Evolutionary conservation across 2,329 filamentous ascomycete genomes (phyloP), one percentile per base, ranked within the genome.

Genomic region (Calonectria fujianensis): DNA sequence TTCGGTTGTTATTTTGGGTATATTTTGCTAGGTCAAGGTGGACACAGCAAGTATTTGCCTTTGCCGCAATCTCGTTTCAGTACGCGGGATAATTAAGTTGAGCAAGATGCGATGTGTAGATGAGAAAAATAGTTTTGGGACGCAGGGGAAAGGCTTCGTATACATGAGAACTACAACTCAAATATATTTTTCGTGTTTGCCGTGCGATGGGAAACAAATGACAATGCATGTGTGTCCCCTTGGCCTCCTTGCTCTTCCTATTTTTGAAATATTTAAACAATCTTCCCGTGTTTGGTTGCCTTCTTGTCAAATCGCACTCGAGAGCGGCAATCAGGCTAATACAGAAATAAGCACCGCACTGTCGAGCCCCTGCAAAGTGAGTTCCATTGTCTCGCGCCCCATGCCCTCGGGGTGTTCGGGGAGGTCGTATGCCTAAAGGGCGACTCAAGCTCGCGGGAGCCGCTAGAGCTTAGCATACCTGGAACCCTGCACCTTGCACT

Each of bases 361-460:
- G 29, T 45, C 27, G 35, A 48, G 39, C 35, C 39, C 59, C 61
- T 54, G 31, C 39, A 16, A 31, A 50, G 59, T 32, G 45, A 45
- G 45, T n/a, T 37, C 65, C 45, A 57, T 51, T 50, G 13, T 57
- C 37, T 61, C 61, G 50, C 50, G 51, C 50, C 48, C 39, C 57
- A 61, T 64, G 31, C 45, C 24, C 18, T 73, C 71, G 71, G 71
- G 66, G 71, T 9, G 57, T 50, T 70, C 65, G 70, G 70, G 31
- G 52, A 35, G 68, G 31, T 39, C 32, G 32, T 27, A 52, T 27
- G 16, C 2, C 37, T 32, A n/a, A 31, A 61, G n/a, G 31, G 14
- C 69, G 29, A 67, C 50, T 72, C 68, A 29, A 69, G 29, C 29
- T 50, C 29, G 59, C 54, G 39, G 66, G 54, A 73, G 57, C 68